A percentile compares a stretch with the other conserved stretches of the same genome.
These are phyloP conservation scores for Pythium rhizo-oryzae DNA, from an alignment of 352 stramenopile species.

Conservation along the genomic window DNA sequence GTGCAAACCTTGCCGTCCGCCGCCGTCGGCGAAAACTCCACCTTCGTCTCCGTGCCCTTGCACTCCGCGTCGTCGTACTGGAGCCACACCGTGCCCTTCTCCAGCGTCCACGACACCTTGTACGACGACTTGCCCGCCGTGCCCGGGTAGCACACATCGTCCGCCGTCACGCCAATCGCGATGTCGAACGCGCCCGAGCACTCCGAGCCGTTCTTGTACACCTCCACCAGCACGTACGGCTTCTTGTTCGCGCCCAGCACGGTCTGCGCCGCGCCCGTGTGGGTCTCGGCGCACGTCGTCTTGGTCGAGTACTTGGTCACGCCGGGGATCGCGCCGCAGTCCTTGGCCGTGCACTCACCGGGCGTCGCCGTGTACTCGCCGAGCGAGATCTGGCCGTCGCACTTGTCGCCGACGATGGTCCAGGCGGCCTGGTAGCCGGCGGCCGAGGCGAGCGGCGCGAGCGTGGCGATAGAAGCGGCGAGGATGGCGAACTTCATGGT, in stretches of 20 bases:
- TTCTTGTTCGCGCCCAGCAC: constrained; percentile 13
- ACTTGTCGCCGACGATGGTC: constrained; percentile 11
- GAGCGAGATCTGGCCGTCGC: constrained; percentile 16
- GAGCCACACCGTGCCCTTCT: constrained; percentile 15
- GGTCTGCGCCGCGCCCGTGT: constrained; percentile 2
- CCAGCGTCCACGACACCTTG: constrained; percentile 14
- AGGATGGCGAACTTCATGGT: constrained; percentile 13
- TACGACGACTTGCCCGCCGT: constrained; percentile 15
- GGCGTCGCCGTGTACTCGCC: constrained; percentile 10
- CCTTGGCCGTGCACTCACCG: background rate
- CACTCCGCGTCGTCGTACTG: constrained; percentile 18
- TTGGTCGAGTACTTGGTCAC: constrained; percentile 13
- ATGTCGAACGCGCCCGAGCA: constrained; percentile 15
- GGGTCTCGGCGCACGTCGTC: constrained; percentile 13
- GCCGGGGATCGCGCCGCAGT: constrained; percentile 10
- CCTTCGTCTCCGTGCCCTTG: constrained; percentile 12
- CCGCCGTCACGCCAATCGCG: constrained; percentile 14
- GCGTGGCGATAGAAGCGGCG: constrained; percentile 3
- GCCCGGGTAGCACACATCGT: constrained; percentile 15
- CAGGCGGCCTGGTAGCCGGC: constrained; percentile 15
- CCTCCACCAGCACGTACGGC: constrained; percentile 17
- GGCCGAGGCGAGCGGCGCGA: constrained; percentile 5
- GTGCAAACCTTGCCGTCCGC: constrained; percentile 20
- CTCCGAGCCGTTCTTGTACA: constrained; percentile 9
- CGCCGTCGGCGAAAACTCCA: background rate